These are phyloP conservation scores for Russula abietina DNA, from an alignment of 768 basidiomycete species.

Conservation along the genomic window DNA sequence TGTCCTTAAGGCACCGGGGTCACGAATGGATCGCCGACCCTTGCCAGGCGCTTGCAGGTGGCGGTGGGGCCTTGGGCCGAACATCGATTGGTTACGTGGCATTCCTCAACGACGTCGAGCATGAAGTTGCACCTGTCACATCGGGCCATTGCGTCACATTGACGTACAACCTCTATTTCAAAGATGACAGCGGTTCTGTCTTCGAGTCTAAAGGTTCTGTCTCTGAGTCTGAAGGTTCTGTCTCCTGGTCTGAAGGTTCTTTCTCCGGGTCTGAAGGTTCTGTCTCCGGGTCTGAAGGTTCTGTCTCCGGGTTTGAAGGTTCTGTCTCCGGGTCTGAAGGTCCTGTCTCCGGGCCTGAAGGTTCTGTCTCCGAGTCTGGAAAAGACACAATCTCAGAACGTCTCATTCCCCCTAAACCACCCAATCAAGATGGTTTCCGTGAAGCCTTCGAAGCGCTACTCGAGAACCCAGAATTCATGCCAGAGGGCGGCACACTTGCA, in stretches of 20 bases:
- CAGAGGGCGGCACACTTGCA: neutral
- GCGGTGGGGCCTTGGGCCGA: neutral
- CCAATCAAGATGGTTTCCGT: constrained; percentile 17
- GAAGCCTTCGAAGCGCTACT: neutral
- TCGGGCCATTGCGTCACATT: constrained; percentile 36
- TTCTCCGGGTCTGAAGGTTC: too few relatives aligned
- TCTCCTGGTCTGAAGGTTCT: too few relatives aligned
- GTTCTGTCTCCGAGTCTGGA: too few relatives aligned
- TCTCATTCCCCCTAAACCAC: neutral
- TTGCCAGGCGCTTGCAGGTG: too few relatives aligned
- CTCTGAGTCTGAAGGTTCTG: too few relatives aligned
- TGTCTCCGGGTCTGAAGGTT: too few relatives aligned
- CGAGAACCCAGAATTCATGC: neutral
- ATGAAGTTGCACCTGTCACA: too few relatives aligned
- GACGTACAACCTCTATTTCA: constrained; percentile 40
- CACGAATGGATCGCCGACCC: too few relatives aligned
- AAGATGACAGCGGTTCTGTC: neutral
- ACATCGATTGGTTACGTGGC: constrained; percentile 31
- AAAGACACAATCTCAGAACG: neutral
- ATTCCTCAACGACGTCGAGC: constrained; percentile 30
- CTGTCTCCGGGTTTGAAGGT: too few relatives aligned
- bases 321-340: too few relatives aligned
- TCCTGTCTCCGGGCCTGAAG: too few relatives aligned
- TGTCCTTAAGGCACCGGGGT: constrained; percentile 33
- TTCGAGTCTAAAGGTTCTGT: too few relatives aligned